A percentile compares a stretch with the other conserved stretches of the same genome.
These are phyloP conservation scores for Pythium coloratum DNA, from an alignment of 352 stramenopile species.

Conservation along the genomic window DNA sequence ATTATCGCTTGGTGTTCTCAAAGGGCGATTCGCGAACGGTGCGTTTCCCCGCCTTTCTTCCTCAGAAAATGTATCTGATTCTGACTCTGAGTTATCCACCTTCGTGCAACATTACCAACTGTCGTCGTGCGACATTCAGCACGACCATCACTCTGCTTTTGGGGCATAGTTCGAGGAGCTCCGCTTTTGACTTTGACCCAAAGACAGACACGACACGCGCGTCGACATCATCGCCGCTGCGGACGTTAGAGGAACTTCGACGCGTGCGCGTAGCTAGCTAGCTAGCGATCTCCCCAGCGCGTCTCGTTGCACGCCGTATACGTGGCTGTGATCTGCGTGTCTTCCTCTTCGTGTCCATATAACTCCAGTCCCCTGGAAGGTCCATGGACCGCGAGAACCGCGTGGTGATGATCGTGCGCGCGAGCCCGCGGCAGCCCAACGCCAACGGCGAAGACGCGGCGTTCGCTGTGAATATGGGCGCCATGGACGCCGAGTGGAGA, in stretches of 20 bases:
- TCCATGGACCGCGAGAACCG: slow-evolving; percentile 35
- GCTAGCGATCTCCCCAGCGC: neutral
- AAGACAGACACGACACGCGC: neutral
- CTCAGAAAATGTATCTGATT: neutral
- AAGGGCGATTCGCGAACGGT: too few species aligned
- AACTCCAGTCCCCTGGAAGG: neutral
- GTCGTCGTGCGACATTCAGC: slow-evolving; percentile 21
- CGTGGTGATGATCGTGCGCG: slow-evolving; percentile 82
- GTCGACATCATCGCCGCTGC: neutral
- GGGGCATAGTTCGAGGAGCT: slow-evolving; percentile 3
- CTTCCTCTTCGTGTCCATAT: neutral
- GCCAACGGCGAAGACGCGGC: slow-evolving; percentile 24
- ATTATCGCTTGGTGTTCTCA: too few species aligned
- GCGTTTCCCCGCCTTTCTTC: neutral
- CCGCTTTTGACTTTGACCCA: neutral
- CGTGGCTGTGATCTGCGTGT: neutral
- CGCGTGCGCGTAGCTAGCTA: neutral
- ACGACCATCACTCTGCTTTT: slow-evolving; percentile 22
- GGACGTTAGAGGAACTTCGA: neutral
- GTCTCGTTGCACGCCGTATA: neutral
- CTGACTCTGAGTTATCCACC: neutral
- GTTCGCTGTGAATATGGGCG: slow-evolving; percentile 62
- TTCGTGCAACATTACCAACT: slow-evolving; percentile 11
- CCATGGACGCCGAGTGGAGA: slow-evolving; percentile 74
- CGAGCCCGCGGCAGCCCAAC: slow-evolving; percentile 47